These are phyloP conservation scores for Narthecium ossifragum DNA, from an alignment of 106 monocot species.

Conservation along the genomic window DNA sequence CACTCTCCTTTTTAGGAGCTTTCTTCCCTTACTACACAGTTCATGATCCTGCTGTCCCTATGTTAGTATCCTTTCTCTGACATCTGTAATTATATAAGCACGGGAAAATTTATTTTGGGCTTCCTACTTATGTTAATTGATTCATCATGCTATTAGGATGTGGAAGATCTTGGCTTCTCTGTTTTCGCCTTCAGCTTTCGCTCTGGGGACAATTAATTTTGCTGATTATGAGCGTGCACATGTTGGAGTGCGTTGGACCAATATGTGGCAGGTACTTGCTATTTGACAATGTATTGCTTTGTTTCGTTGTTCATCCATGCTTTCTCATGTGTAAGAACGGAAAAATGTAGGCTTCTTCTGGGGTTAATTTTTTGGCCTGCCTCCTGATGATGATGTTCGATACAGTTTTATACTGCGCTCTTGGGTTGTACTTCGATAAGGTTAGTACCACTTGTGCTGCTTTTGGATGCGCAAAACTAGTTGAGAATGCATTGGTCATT, in stretches of 20 bases:
- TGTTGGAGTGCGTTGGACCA: conserved; percentile 90
- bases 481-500: too few relatives aligned
- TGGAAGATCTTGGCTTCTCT: conserved; percentile 76
- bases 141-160: conserved; percentile 27
- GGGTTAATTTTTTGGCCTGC: conserved; percentile 87
- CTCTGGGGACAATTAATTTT: conserved; percentile 89
- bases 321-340: neutral
- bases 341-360: conserved; percentile 58
- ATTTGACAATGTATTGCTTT: neutral
- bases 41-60: conserved; percentile 66
- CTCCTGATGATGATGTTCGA: conserved; percentile 79
- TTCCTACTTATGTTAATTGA: conserved; percentile 5
- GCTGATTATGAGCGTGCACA: conserved; percentile 98
- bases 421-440: conserved; percentile 85
- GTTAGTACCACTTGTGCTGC: conserved; percentile 23
- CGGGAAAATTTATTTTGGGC: too few relatives aligned
- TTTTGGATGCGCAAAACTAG: too few relatives aligned
- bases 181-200: conserved; percentile 89
- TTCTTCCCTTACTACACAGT: conserved; percentile 89
- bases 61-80: conserved; percentile 43
- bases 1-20: conserved; percentile 77
- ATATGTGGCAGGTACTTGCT: conserved; percentile 77
- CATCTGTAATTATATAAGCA: too few relatives aligned
- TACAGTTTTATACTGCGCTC: conserved; percentile 43
- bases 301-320: neutral